phyloP scores from a whole-genome alignment of 108 stramenopile species.

The Discostella stelligeroides region DNA sequence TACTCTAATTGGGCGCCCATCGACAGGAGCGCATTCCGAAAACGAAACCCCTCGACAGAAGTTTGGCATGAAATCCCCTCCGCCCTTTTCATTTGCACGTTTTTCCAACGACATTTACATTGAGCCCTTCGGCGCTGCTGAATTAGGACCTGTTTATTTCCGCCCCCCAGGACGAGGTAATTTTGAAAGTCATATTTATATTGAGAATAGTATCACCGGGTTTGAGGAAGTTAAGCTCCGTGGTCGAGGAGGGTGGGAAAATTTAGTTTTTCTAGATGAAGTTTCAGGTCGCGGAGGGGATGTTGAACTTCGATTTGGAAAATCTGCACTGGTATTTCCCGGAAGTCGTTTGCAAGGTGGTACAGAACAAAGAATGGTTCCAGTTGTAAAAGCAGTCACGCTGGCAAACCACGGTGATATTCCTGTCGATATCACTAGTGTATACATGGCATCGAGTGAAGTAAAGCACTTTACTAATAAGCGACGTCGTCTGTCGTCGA shows the following conservation, averaged over 20 bases:
- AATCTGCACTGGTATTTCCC: conserved; percentile 66
- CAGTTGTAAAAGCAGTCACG: conserved; percentile 65
- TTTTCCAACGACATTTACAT: conserved; percentile 70
- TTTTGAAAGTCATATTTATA: conserved; percentile 62
- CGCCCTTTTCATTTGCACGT: conserved; percentile 70
- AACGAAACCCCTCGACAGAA: conserved; percentile 31
- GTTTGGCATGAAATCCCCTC: conserved; percentile 44
- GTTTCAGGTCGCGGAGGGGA: conserved; percentile 55
- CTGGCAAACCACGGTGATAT: conserved; percentile 70
- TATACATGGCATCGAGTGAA: conserved; percentile 56
- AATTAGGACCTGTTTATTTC: conserved; percentile 78
- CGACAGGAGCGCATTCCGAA: conserved; percentile 13
- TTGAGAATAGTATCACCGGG: conserved; percentile 87
- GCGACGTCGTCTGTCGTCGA: conserved; percentile 24
- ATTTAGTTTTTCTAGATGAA: conserved; percentile 69
- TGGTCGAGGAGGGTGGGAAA: conserved; percentile 66
- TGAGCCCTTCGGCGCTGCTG: conserved; percentile 69
- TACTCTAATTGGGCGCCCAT: conserved; percentile 28
- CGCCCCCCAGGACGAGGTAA: conserved; percentile 71
- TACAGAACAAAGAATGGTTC: conserved; percentile 6
- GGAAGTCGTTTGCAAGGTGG: conserved; percentile 36
- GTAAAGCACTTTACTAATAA: conserved; percentile 39
- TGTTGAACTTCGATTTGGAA: conserved; percentile 72
- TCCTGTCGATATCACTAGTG: conserved; percentile 39
- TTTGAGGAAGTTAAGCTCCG: conserved; percentile 66